A percentile compares a stretch with the other conserved stretches of the same genome.
Evolutionary conservation across 1,284 basidiomycete species (phyloP).

Genomic region (Trametes pubescens): DNA sequence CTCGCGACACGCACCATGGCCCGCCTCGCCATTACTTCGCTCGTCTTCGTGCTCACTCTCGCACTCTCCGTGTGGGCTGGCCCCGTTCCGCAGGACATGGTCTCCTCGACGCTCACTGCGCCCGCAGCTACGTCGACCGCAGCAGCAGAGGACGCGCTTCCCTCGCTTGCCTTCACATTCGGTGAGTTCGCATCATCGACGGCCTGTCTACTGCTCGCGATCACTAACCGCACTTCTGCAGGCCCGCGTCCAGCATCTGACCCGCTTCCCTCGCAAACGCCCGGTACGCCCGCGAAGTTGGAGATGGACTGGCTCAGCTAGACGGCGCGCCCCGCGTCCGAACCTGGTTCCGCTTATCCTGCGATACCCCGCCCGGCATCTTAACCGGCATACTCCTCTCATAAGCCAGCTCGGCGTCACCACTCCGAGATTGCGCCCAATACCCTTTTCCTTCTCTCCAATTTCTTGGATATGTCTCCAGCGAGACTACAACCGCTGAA

Average conservation of each 20-base stretch:
- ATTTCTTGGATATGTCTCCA: background rate
- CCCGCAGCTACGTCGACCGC: background rate
- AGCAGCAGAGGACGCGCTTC: background rate
- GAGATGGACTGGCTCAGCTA: slow-evolving; percentile 27
- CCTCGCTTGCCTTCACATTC: background rate
- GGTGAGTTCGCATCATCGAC: background rate
- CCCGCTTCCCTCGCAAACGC: slow-evolving; percentile 4
- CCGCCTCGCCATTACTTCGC: slow-evolving; percentile 11
- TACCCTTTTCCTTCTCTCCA: background rate
- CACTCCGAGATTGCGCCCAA: background rate
- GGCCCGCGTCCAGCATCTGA: background rate
- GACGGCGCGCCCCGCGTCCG: background rate
- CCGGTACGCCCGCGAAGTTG: background rate
- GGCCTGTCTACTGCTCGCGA: too few species aligned
- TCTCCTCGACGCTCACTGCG: background rate
- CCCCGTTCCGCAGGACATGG: slow-evolving; percentile 11
- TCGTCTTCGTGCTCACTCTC: slow-evolving; percentile 21
- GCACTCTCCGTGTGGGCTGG: slow-evolving; percentile 19
- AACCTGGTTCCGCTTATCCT: background rate
- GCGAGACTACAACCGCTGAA: too few species aligned
- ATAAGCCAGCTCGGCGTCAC: background rate
- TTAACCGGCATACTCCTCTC: background rate
- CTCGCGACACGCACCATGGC: slow-evolving; percentile 13
- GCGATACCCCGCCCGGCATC: background rate
- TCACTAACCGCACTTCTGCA: background rate